Conservation (phyloP, 305 asterid species). For the Plantago rigida region DNA sequence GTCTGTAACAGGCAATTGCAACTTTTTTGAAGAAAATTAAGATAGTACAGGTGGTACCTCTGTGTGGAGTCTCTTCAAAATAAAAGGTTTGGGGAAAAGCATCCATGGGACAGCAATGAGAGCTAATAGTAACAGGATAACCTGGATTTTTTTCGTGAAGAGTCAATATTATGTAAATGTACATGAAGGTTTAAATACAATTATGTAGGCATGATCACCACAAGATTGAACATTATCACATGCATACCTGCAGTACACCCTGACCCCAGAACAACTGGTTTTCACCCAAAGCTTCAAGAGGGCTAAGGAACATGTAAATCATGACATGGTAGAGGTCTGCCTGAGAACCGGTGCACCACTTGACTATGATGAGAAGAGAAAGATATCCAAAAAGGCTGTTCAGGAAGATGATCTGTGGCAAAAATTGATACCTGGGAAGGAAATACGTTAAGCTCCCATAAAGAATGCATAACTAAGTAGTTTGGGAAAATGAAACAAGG, state of each 20-base stretch:
- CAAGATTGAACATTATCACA: constrained; percentile 22
- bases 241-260: constrained; percentile 62
- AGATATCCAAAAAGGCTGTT: constrained; percentile 96
- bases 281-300: constrained; percentile 82
- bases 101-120: constrained; percentile 94
- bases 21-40: constrained; percentile 14
- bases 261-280: constrained; percentile 89
- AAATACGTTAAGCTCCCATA: constrained; percentile 26
- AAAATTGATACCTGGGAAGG: constrained; percentile 74
- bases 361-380: constrained; percentile 68
- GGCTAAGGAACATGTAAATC: constrained; percentile 98
- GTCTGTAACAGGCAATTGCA: constrained; percentile 12
- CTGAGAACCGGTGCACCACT: constrained; percentile 95
- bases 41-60: constrained; percentile 49
- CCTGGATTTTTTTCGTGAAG: constrained; percentile 36
- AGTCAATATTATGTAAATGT: constrained; percentile 9
- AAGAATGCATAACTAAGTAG: constrained; percentile 1
- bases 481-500: constrained; percentile 5
- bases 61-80: constrained; percentile 64
- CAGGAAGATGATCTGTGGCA: constrained; percentile 87
- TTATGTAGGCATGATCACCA: constrained; percentile 21
- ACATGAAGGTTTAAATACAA: constrained; percentile 8
- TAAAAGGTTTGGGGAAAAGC: constrained; percentile 97
- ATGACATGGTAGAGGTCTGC: constrained; percentile 96
- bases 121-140: constrained; percentile 68